Evolutionary conservation across 108 stramenopile genomes (phyloP), one percentile per base, ranked within the genome.

Genomic region (Conticribra guillardii): DNA sequence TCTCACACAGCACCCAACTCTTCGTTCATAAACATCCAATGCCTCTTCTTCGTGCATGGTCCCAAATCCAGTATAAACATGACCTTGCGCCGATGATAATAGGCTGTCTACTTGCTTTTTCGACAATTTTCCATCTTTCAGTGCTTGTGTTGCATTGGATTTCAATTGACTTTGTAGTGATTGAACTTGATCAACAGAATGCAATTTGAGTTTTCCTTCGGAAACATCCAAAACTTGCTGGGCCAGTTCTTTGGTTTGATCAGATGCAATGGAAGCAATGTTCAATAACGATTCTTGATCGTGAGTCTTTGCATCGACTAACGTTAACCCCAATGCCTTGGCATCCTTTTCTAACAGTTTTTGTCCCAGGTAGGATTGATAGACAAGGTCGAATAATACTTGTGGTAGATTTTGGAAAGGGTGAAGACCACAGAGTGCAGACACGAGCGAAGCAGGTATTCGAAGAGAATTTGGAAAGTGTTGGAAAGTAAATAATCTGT

Each of bases 51-150:
- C 92, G 67, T 90, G 88, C 30, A 26, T 26, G 4, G 69, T 86
- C 2, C 92, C 92, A 67, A 84, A 91, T 19, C 86, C 84, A 0
- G 89, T 94, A 51, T 76, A 60, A 11, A 94, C 75, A 52, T 69
- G 56, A 11, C 81, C 57, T 50, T 83, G 78, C 2, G 79, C 56
- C 7, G 76, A 74, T 48, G 89, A 82, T 44, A 84, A 44, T 33
- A 94, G 61, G 11, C 22, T 29, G 15, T 76, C 63, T 0, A 86
- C 49, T 71, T 94, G 84, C 5, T 29, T 34, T 32, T 32, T 21
- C 0, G 69, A 54, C 49, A 93, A 52, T 32, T 73, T 79, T 15
- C 79, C 84, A 19, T 54, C 52, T 41, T 67, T 49, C 9, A 74
- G 66, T 0, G 83, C 85, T 56, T 77, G 21, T 32, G 54, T 19